Conservation (phyloP, 192 early-diverging fungal species). For the Coemansia sp. region DNA sequence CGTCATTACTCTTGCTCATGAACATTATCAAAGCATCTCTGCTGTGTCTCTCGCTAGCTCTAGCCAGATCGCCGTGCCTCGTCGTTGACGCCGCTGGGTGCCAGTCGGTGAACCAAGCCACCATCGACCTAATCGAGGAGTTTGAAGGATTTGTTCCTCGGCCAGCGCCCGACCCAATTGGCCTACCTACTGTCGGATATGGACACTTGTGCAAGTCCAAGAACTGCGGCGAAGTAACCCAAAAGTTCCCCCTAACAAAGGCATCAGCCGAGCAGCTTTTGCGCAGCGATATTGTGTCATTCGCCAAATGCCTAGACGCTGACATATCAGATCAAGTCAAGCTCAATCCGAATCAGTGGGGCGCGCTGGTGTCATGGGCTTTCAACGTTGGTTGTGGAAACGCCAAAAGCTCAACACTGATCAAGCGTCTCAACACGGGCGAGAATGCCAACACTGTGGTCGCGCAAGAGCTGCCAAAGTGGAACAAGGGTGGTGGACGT, state of each 20-base stretch:
- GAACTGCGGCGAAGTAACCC: slow-evolving; percentile 27
- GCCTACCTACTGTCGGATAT: slow-evolving; percentile 52
- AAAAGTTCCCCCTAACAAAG: slow-evolving; percentile 35
- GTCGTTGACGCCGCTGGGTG: background rate
- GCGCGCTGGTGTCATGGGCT: slow-evolving; percentile 42
- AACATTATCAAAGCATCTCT: background rate
- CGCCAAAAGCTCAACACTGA: slow-evolving; percentile 24
- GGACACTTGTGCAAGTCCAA: slow-evolving; percentile 32
- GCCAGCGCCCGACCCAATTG: slow-evolving; percentile 45
- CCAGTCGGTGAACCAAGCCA: slow-evolving; percentile 19
- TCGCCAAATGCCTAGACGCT: slow-evolving; percentile 31
- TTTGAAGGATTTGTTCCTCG: slow-evolving; percentile 47
- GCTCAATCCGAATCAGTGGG: slow-evolving; percentile 47
- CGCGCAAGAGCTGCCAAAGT: slow-evolving; percentile 48
- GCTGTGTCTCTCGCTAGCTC: background rate
- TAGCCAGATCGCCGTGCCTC: background rate
- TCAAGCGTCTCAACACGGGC: slow-evolving; percentile 39
- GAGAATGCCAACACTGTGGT: slow-evolving; percentile 30
- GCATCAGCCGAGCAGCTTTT: slow-evolving; percentile 33
- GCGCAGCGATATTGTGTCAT: slow-evolving; percentile 21
- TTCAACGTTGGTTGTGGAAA: slow-evolving; percentile 47
- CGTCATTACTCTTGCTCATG: background rate
- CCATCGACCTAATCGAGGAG: slow-evolving; percentile 34
- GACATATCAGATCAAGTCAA: slow-evolving; percentile 14
- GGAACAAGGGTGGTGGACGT: slow-evolving; percentile 30